Conservation (phyloP, 306 rosid species). For the Trichosanthes cucumerina region DNA sequence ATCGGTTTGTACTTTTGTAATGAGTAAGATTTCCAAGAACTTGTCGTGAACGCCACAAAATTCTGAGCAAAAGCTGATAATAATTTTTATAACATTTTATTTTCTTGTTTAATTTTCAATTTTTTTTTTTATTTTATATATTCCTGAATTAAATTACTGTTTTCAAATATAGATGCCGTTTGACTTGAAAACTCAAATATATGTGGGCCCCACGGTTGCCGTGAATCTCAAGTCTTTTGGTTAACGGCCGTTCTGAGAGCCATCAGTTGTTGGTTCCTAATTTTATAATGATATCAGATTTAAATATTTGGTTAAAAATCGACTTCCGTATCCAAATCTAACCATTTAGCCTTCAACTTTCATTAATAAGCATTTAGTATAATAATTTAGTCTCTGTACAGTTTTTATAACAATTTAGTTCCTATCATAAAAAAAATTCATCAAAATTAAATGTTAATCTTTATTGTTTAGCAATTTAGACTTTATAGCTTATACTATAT, state of each 20-base stretch:
- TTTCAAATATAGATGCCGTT: background rate
- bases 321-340: too few species aligned
- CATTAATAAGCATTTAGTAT: too few species aligned
- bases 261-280: background rate
- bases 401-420: too few species aligned
- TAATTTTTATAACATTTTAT: background rate
- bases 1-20: conserved; percentile 20
- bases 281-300: background rate
- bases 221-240: conserved; percentile 23
- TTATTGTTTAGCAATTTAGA: too few species aligned
- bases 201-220: conserved; percentile 15
- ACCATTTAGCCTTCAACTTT: too few species aligned
- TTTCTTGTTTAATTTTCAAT: background rate
- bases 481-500: too few species aligned
- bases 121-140: background rate
- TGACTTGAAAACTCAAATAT: background rate
- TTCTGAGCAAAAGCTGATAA: conserved; percentile 6
- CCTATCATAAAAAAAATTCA: too few species aligned
- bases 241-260: background rate
- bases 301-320: too few species aligned
- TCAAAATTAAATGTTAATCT: too few species aligned
- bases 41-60: conserved; percentile 60
- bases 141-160: background rate
- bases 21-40: conserved; percentile 23
- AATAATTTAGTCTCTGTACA: too few species aligned